These are phyloP conservation scores for Boletus reticulatus DNA, from an alignment of 768 basidiomycete genomes.

Conservation along the genomic window DNA sequence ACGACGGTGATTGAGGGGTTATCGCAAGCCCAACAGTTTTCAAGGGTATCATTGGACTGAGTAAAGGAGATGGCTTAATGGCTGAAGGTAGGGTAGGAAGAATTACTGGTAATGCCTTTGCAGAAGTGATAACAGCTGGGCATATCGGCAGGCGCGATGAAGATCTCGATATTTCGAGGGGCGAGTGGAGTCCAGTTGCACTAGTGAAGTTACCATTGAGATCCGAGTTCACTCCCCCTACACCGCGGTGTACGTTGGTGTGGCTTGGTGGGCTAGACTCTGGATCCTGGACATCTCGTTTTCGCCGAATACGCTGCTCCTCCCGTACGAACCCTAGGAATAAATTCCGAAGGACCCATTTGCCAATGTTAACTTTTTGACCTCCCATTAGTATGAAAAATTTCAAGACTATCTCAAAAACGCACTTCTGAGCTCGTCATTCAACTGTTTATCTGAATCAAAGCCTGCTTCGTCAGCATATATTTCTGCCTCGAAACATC, in stretches of 20 bases:
- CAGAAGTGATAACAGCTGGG: constrained; percentile 55
- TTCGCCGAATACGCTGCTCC: constrained; percentile 48
- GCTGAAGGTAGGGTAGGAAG: constrained; percentile 47
- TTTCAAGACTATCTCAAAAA: constrained; percentile 17
- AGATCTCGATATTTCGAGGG: constrained; percentile 28
- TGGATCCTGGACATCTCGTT: constrained; percentile 27
- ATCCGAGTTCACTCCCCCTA: constrained; percentile 25
- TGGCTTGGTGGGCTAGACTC: constrained; percentile 17
- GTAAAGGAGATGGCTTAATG: constrained; percentile 50
- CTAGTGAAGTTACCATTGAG: constrained; percentile 18
- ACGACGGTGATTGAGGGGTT: constrained; percentile 45
- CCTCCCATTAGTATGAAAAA: constrained; percentile 3
- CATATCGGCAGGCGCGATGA: constrained; percentile 25
- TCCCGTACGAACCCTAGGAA: constrained; percentile 78
- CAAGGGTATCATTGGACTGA: constrained; percentile 59
- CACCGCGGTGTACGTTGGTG: constrained; percentile 20
- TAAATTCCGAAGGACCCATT: constrained; percentile 85
- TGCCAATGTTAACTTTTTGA: constrained; percentile 82
- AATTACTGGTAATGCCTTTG: constrained; percentile 65
- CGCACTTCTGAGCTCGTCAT: constrained; percentile 81
- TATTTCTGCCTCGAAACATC: constrained; percentile 91
- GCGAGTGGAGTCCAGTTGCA: constrained; percentile 26
- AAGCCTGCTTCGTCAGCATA: constrained; percentile 91
- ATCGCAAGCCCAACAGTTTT: constrained; percentile 30
- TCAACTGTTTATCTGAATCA: constrained; percentile 53